Conservation (phyloP, 495 filamentous ascomycete genomes). For the Aspergillus bridgeri region DNA sequence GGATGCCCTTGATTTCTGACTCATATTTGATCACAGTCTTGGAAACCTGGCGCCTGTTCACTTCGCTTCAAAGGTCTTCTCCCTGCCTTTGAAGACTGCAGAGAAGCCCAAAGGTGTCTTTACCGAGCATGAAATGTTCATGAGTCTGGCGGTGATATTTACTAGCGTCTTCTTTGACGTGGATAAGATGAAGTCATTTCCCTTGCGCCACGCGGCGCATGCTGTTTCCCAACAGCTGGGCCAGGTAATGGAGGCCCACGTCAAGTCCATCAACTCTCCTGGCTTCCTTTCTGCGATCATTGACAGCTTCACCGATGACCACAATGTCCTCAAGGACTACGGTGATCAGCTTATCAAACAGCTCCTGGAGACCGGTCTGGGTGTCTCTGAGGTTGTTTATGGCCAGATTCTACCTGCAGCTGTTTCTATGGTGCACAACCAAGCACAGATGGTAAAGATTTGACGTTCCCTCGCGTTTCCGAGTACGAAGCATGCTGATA, state of each 20-base stretch:
- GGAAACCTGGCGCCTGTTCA: constrained; percentile 69
- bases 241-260: constrained; percentile 55
- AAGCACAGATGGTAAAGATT: constrained; percentile 55
- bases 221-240: constrained; percentile 62
- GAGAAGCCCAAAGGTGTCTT: constrained; percentile 67
- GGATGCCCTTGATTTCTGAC: background rate
- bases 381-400: constrained; percentile 68
- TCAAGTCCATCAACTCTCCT: constrained; percentile 60
- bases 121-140: constrained; percentile 76
- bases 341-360: constrained; percentile 68
- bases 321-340: constrained; percentile 57
- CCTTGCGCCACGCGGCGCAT: constrained; percentile 58
- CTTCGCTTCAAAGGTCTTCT: constrained; percentile 70
- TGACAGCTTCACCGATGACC: constrained; percentile 51
- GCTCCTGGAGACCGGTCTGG: constrained; percentile 62
- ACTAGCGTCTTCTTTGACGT: constrained; percentile 53
- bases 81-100: constrained; percentile 68
- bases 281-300: constrained; percentile 55
- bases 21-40: constrained; percentile 35
- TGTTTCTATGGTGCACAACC: constrained; percentile 62
- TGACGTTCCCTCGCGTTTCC: no score
- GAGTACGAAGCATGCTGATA: no score
- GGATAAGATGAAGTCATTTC: constrained; percentile 50
- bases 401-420: constrained; percentile 63
- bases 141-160: constrained; percentile 67